These are phyloP conservation scores for Ascobolus immersus DNA, from an alignment of 495 filamentous ascomycete species.

Conservation along the genomic window DNA sequence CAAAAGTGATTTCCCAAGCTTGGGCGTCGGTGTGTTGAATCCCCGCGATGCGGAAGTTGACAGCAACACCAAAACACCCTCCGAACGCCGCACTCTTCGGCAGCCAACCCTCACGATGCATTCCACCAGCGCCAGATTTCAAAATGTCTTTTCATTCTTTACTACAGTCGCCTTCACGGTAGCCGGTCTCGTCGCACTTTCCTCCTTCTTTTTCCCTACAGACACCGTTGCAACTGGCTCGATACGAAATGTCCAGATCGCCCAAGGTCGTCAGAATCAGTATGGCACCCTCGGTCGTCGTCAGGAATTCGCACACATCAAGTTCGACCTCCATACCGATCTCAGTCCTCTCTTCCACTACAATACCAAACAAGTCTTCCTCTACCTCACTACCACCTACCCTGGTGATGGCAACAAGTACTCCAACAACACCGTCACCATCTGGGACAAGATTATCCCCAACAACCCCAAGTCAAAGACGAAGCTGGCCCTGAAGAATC, in stretches of 20 bases:
- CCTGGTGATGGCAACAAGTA: conserved; percentile 24
- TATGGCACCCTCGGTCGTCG: conserved; percentile 80
- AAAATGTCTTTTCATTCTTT: conserved; percentile 95
- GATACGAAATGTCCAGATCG: conserved; percentile 56
- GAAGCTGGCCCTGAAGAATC: conserved; percentile 45
- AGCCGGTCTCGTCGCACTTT: conserved; percentile 49
- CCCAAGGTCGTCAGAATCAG: conserved; percentile 56
- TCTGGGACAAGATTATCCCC: conserved; percentile 88
- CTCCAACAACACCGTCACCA: conserved; percentile 46
- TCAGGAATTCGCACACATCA: conserved; percentile 76
- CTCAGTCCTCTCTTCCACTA: conserved; percentile 83
- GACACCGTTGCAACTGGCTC: conserved; percentile 36
- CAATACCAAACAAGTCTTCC: conserved; percentile 99
- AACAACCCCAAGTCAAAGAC: conserved; percentile 25
- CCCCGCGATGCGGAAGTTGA: no score
- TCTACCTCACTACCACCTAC: conserved; percentile 81
- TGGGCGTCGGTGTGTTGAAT: no score
- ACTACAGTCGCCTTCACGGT: conserved; percentile 74
- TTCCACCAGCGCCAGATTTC: conserved; percentile 52
- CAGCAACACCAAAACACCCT: no score
- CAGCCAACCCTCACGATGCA: no score
- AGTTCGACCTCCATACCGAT: conserved; percentile 58
- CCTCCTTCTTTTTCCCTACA: conserved; percentile 50
- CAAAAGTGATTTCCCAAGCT: no score
- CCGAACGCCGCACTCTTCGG: no score